A percentile compares a stretch with the other conserved stretches of the same genome.
phyloP scores from a whole-genome alignment of 148 eudicot genomes.

The Bassia scoparia region DNA sequence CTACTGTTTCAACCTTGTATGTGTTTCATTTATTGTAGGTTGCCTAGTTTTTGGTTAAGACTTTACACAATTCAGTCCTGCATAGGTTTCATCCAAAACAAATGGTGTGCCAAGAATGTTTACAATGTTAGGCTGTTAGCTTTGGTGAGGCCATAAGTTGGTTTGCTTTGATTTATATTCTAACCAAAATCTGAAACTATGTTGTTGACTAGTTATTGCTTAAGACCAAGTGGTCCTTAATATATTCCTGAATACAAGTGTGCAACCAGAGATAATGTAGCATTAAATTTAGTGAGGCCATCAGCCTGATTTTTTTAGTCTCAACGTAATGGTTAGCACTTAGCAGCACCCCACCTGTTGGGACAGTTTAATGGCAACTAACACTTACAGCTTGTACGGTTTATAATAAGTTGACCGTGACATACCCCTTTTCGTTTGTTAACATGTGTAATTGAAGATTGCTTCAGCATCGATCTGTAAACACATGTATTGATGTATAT shows the following conservation, averaged over 20 bases:
- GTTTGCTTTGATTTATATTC: background rate
- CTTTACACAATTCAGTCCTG: constrained; percentile 8
- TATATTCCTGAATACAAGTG: constrained; percentile 6
- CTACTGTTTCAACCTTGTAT: constrained; percentile 23
- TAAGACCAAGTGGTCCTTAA: constrained; percentile 1
- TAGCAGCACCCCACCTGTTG: background rate
- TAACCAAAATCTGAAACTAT: background rate
- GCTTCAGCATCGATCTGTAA: background rate
- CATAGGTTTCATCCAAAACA: background rate
- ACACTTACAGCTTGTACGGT: constrained; percentile 15
- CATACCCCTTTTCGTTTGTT: constrained; percentile 5
- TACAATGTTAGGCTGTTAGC: background rate
- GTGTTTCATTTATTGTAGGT: background rate
- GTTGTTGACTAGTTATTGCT: background rate
- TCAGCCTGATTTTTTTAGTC: constrained; percentile 9
- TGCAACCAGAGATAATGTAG: background rate
- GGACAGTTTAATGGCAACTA: constrained; percentile 5
- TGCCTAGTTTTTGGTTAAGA: too few species aligned
- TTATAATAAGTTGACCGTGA: constrained; percentile 17
- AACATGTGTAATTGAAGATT: background rate
- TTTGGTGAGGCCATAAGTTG: background rate
- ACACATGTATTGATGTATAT: background rate
- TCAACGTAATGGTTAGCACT: background rate
- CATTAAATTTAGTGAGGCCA: background rate
- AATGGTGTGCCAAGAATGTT: background rate